Base-by-base conservation (phyloP, 768 basidiomycete species). In the Suillus sp. region DNA sequence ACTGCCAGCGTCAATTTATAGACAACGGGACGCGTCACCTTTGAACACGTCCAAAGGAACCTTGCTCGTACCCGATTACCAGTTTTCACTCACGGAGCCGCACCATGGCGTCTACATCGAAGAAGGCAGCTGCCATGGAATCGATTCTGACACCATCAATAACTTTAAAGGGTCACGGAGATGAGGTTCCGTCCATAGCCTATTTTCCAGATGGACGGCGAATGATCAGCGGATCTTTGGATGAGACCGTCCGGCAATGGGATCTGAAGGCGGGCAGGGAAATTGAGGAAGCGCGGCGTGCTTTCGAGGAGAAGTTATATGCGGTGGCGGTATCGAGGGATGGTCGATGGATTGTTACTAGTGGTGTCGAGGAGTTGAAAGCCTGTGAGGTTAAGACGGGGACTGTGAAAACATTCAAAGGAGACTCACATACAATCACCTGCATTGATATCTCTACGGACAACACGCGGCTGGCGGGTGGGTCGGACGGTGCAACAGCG, bases 401-500 rank as follows among this genome's bases (percentile, higher is more conserved):
- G 22, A 7, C 3, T 14, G 13, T 47, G 13, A 47, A 25, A 14
- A 25, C 2, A 47, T 47, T 47, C 2, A 1, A 25, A 47, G 22
- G 22, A 0, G 22, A 25, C 13, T 25, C 13, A 13, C 0, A 1
- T 8, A 0, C 0, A 1, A 22, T 47, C 6, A 3, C 0, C 5
- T 25, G 22, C 22, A 25, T 47, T 25, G 45, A 47, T 25, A 47
- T 47, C 13, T 25, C 45, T 1, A 5, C 2, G 2, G 45, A 25
- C 22, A 47, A 1, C 22, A 25, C 1, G 22, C 1, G 6, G 6
- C 13, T 47, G 1, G 45, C 22, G 6, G 25, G 47, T 2, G 47
- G 13, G n/a, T 25, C 47, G 8, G 0, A 1, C 0, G 47, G 25
- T 47, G 0, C 0, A 0, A 47, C 22, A 8, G 2, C 22, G 22